Evolutionary conservation across 164 flowering plant genomes (phyloP), one percentile per base, ranked within the genome.

Genomic region (Macadamia tetraphylla): DNA sequence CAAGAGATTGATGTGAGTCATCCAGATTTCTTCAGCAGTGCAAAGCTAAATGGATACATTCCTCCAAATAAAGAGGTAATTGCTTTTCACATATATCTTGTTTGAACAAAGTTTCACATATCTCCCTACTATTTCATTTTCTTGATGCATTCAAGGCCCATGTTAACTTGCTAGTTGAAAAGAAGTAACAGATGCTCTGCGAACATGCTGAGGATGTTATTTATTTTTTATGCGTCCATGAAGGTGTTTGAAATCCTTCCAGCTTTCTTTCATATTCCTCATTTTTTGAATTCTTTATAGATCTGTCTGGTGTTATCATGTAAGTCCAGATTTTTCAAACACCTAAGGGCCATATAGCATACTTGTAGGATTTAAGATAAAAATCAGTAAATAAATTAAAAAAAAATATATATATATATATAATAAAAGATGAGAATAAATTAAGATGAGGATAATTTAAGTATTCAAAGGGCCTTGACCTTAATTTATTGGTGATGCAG

Each of bases 31-130:
- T 94, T 92, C 75, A 79, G 81, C 55, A 74, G 86, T 15, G 97
- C 97, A 58, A 94, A 89, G 84, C 86, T 65, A 52, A 94, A 89
- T 75, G 91, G 92, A 67, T 94, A 94, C 66, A 65, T 79, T 64
- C 99, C 99, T 73, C 97, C 97, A 65, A 94, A 92, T 77, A 81
- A 86, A 86, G 99, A 94, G 97, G 98, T 93, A 48, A n/a, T 46
- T 6, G 30, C 62, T 29, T 29, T 65, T 46, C 61, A 9, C 31
- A 44, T 61, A 57, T 30, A 32, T 18, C 58, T 69, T 11, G 17
- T 29, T 17, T 44, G 9, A 23, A 13, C 9, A 29, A 3, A 9
- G 31, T 11, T 43, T 6, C 29, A 48, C 29, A 17, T 11, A 14
- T 58, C 48, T 12, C 10, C 11, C 18, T 23, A 30, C 17, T 43